Evolutionary conservation across 2,329 filamentous ascomycete genomes (phyloP).

Genomic region (Emergomyces pasteurianus): DNA sequence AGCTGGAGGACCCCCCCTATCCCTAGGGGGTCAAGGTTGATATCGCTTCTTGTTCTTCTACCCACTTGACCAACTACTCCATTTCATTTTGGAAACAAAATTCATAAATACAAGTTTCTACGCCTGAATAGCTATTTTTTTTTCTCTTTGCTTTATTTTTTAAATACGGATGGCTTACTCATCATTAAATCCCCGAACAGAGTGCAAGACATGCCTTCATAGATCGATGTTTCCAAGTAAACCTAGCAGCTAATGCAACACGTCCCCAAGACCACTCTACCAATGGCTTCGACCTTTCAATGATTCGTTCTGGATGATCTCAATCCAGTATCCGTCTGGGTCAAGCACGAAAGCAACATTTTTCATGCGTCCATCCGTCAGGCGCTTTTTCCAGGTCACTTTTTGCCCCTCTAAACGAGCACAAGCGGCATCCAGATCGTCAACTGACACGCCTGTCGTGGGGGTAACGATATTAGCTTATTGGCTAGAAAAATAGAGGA

Average conservation of each 20-base stretch:
- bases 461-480: not conserved
- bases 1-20: too few species aligned
- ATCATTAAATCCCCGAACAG: not conserved
- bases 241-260: not conserved
- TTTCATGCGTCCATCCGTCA: conserved; percentile 86
- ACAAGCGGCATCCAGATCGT: conserved; percentile 81
- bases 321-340: conserved; percentile 73
- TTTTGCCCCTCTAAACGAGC: conserved; percentile 69
- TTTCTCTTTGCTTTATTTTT: not conserved
- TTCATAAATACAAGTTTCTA: not conserved
- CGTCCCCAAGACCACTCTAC: conserved; percentile 12
- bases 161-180: not conserved
- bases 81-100: not conserved
- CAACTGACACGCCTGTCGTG: conserved; percentile 57
- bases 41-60: not conserved
- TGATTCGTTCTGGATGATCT: conserved; percentile 58
- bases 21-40: not conserved
- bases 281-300: conserved; percentile 33
- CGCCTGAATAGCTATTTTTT: not conserved
- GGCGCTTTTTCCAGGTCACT: conserved; percentile 86
- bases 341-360: conserved; percentile 86
- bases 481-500: too few species aligned
- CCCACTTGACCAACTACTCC: not conserved
- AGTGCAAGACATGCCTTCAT: too few species aligned
- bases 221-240: too few species aligned